These are phyloP conservation scores for Dipteronia dyeriana DNA, from an alignment of 345 rosid species.

Conservation along the genomic window DNA sequence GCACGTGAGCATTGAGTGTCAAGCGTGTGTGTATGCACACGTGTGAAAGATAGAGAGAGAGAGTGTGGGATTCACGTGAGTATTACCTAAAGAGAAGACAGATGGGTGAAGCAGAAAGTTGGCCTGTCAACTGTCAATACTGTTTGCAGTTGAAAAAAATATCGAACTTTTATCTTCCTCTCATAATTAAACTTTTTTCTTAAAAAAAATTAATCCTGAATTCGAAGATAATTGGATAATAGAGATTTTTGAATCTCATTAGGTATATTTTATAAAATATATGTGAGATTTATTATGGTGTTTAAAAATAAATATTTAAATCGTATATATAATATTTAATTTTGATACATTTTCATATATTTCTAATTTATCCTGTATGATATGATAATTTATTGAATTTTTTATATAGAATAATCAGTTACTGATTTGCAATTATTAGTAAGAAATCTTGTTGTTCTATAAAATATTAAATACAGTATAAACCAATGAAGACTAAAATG, in stretches of 20 bases:
- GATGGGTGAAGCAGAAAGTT: constrained; percentile 36
- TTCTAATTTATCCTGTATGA: accelerated
- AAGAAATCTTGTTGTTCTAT: not conserved
- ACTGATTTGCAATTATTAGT: constrained; percentile 5
- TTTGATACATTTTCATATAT: too few relatives aligned
- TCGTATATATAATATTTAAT: too few relatives aligned
- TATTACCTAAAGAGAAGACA: constrained; percentile 31
- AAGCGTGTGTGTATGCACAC: constrained; percentile 35
- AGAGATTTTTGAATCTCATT: too few relatives aligned
- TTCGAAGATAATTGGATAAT: too few relatives aligned
- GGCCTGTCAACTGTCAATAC: constrained; percentile 46
- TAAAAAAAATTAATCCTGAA: too few relatives aligned
- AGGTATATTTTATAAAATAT: too few relatives aligned
- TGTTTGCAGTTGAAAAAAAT: constrained; percentile 43
- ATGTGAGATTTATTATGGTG: too few relatives aligned
- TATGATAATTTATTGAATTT: too few relatives aligned
- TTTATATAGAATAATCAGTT: not conserved
- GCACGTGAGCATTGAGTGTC: constrained; percentile 41
- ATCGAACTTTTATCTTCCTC: constrained; percentile 11
- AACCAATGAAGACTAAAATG: not conserved
- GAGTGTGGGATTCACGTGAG: constrained; percentile 67
- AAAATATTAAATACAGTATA: not conserved
- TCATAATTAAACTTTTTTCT: not conserved
- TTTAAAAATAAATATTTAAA: too few relatives aligned
- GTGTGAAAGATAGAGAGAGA: constrained; percentile 7